These are phyloP conservation scores for Blastobotrys petasosporus DNA, from an alignment of 1,139 yeast genomes.

Conservation along the genomic window DNA sequence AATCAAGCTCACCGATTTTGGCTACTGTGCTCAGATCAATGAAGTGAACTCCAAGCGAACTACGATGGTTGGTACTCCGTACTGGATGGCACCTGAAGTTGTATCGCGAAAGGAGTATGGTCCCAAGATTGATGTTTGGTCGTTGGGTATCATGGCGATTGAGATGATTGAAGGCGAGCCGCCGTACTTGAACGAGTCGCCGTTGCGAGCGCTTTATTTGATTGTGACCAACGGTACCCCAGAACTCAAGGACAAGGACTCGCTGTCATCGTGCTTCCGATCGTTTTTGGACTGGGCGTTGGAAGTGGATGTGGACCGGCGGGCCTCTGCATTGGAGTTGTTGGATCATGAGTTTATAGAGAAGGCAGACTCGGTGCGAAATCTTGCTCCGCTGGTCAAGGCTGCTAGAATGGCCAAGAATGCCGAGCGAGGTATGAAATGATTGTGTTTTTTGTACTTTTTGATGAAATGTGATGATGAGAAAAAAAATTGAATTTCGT, in stretches of 20 bases:
- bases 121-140: slow-evolving; percentile 97
- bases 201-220: slow-evolving; percentile 81
- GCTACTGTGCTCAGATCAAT: slow-evolving; percentile 93
- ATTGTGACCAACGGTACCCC: slow-evolving; percentile 98
- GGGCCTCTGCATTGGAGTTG: slow-evolving; percentile 77
- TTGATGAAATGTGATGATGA: no score
- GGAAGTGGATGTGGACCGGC: slow-evolving; percentile 75
- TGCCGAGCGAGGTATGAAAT: slow-evolving; percentile 17
- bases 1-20: slow-evolving; percentile 70
- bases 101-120: slow-evolving; percentile 92
- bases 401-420: slow-evolving; percentile 75
- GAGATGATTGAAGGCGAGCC: slow-evolving; percentile 99
- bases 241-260: slow-evolving; percentile 79
- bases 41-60: slow-evolving; percentile 82
- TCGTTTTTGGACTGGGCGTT: slow-evolving; percentile 72
- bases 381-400: slow-evolving; percentile 85
- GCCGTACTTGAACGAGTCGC: slow-evolving; percentile 92
- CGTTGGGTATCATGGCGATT: slow-evolving; percentile 93
- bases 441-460: no score
- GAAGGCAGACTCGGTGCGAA: slow-evolving; percentile 62
- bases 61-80: slow-evolving; percentile 99
- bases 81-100: slow-evolving; percentile 99
- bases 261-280: slow-evolving; percentile 59
- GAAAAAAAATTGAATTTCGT: no score
- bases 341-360: slow-evolving; percentile 65